Evolutionary conservation across 164 flowering plant species (phyloP).

Genomic region (Piper betle): DNA sequence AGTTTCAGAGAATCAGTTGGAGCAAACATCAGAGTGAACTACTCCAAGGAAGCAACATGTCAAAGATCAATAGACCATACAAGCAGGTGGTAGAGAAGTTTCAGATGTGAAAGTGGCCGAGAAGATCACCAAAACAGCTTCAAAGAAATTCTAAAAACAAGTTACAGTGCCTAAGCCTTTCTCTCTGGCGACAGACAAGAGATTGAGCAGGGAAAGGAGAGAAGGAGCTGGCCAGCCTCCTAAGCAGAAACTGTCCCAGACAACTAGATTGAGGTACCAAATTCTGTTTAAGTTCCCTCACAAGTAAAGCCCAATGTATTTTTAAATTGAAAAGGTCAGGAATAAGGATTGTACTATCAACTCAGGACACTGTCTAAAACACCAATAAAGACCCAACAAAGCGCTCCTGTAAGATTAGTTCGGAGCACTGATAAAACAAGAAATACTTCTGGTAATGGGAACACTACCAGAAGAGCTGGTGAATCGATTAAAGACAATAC

Average conservation of each 20-base stretch:
- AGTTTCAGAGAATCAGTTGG: neutral
- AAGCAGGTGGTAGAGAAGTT: neutral
- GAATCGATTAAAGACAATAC: neutral
- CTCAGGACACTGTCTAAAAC: neutral
- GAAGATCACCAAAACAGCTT: constrained; percentile 5
- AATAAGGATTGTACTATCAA: neutral
- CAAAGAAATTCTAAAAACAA: constrained; percentile 8
- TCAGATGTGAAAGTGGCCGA: neutral
- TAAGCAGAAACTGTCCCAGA: constrained; percentile 4
- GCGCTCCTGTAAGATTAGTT: constrained; percentile 4
- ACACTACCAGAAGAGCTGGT: neutral
- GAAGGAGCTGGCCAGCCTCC: neutral
- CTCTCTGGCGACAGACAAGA: constrained; percentile 15
- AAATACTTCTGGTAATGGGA: constrained; percentile 1
- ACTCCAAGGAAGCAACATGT: neutral
- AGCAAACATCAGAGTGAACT: neutral
- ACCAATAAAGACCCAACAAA: neutral
- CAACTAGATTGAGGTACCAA: constrained; percentile 11
- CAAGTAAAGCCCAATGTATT: neutral
- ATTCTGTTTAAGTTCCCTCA: neutral
- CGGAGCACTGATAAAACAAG: constrained; percentile 3
- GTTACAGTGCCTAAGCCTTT: constrained; percentile 17
- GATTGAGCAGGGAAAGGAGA: constrained; percentile 10
- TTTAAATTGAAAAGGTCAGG: neutral
- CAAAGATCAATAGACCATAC: neutral